Base-by-base conservation (phyloP, 345 rosid species). In the Eucalyptus lansdowneana region DNA sequence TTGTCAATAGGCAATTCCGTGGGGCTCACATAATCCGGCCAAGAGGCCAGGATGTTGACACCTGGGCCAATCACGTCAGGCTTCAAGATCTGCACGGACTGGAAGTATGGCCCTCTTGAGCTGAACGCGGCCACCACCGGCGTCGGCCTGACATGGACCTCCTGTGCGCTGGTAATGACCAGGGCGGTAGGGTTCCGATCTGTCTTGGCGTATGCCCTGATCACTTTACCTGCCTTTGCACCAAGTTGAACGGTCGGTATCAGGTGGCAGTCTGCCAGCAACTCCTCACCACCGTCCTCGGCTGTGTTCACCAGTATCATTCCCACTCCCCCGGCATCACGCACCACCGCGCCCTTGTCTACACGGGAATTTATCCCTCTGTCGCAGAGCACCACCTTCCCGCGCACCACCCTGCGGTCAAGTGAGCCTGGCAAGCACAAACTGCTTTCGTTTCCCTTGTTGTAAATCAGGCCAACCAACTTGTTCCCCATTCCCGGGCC, bases 61-160 rank as follows among this genome's bases (percentile, higher is more conserved):
- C 99, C 98, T 3, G 99, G 99, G 65, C 97, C 99, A 92, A 97
- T 95, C 65, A 97, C 91, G 90, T 97, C 99, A 45, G 99, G 99
- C 76, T 97, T 97, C 95, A 96, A 89, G 72, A 96, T 95, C 89
- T 96, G 94, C 25, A 96, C 94, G 8, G 96, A 95, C 37, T 93
- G 96, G 91, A 90, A 72, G 87, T 95, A 96, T 2, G 99, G 99
- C n/a, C 99, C 99, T 87, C 99, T 91, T 1, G 99, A 96, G 91
- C 97, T 94, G 89, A 97, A 97, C n/a, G 98, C 96, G 44, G 99
- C 97, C 31, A 96, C 99, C 15, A 95, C 97, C 6, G 99, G 99
- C 4, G 99, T 93, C 9, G 99, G 97, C 44, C 65, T 67, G 15
- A 95, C 95, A 50, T 93, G 91, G 89, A 96, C 87, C 54, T 93